phyloP scores from a whole-genome alignment of 2,329 filamentous ascomycete genomes.

The Onygena corvina region DNA sequence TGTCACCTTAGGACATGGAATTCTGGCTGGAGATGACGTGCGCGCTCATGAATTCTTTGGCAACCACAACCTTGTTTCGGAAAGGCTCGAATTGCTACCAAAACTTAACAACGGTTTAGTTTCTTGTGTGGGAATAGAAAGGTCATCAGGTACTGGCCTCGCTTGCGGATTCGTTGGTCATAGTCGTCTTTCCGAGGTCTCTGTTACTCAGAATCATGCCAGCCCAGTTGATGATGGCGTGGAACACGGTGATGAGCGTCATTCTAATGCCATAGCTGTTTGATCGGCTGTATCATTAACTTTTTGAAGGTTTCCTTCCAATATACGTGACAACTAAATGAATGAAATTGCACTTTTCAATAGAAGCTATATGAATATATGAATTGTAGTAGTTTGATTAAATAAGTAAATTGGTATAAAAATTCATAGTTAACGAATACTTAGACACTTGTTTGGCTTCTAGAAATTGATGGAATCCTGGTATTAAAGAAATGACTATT shows the following conservation, averaged over 20 bases:
- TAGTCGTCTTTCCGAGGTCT: not conserved
- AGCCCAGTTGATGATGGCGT: not conserved
- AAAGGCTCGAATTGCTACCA: constrained; percentile 29
- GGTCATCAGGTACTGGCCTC: constrained; percentile 31
- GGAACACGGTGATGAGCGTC: not conserved
- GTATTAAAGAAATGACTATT: too few relatives aligned
- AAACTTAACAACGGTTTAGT: constrained; percentile 33
- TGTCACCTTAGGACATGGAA: constrained; percentile 49
- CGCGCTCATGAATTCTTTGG: constrained; percentile 47
- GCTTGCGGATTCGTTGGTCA: constrained; percentile 15
- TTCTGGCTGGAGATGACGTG: constrained; percentile 25
- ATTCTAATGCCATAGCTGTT: not conserved
- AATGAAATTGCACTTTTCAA: too few relatives aligned
- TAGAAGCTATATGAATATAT: too few relatives aligned
- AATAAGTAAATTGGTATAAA: too few relatives aligned
- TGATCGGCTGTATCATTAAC: not conserved
- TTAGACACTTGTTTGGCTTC: too few relatives aligned
- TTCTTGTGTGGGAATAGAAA: constrained; percentile 34
- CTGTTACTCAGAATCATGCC: not conserved
- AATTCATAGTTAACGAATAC: too few relatives aligned
- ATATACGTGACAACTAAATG: too few relatives aligned
- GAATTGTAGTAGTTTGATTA: too few relatives aligned
- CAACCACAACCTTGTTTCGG: constrained; percentile 36
- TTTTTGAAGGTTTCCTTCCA: not conserved
- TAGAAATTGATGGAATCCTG: too few relatives aligned